Base-by-base conservation (phyloP, 2,329 filamentous ascomycete genomes). In the Aureobasidium sp. region DNA sequence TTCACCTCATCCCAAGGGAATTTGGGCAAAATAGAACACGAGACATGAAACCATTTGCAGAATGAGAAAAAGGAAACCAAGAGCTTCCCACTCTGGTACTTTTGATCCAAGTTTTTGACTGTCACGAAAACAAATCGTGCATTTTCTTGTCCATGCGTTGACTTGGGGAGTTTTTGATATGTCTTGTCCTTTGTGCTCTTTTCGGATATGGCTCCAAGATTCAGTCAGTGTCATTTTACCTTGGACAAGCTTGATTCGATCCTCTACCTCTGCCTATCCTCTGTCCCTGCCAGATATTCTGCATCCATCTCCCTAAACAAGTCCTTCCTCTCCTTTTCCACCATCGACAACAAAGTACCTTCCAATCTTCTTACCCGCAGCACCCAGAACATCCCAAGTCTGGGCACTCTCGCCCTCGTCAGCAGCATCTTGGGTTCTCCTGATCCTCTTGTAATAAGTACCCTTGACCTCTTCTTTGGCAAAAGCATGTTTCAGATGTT, bases 301-400 rank as follows among this genome's bases (percentile, higher is more conserved):
- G 14, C 6, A 30, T 30, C 29, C 29, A 30, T 30, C 29, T 30
- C 29, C 29, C 6, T 30, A 6, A 30, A 6, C 29, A 30, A n/a
- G n/a, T n/a, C n/a, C n/a, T n/a, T n/a, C n/a, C n/a, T n/a, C n/a
- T n/a, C n/a, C 48, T 51, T 75, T 77, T 29, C 74, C 76, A 59
- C 79, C 83, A 58, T 88, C 80, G 2, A 93, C 88, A 6, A 91
- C 81, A 60, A 94, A 91, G 62, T 84, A 94, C 59, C 77, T 80
- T 12, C 86, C 87, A 4, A 78, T 78, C 51, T 75, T 88, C 62
- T 78, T 80, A 14, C 78, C 74, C 0, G 88, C 86, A 51, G 78
- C 78, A 1, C 75, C 77, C 42, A 93, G 67, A 0, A 85, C 81
- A 71, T 93, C 78, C 81, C 88, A 91, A 57, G 81, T 71, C 69